Base-by-base conservation (phyloP, 108 stramenopile species). In the Fragilaria radians region DNA sequence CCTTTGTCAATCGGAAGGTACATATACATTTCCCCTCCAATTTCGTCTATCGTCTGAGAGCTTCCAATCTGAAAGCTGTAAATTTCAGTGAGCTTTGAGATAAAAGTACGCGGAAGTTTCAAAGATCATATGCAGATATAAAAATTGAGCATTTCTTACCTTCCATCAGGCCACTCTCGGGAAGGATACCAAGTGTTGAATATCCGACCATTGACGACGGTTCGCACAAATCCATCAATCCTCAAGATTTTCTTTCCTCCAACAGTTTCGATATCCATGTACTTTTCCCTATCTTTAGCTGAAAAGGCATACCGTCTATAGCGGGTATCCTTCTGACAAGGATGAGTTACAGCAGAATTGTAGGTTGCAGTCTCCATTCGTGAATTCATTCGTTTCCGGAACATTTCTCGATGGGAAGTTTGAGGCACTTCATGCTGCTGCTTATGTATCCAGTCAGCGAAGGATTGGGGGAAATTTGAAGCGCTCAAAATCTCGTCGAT, bases 321-420 rank as follows among this genome's bases (percentile, higher is more conserved):
- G 14, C 60, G 19, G 2, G 50, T 31, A 14, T 52, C 2, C 25
- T 28, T 1, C 2, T 61, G 5, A 28, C 60, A 61, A 1, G 60
- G 25, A 5, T 30, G 19, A 3, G 60, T 21, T 3, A 22, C 60
- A 19, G 4, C 53, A 23, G 56, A 33, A 4, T 53, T 52, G 26
- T 52, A 61, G 32, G 63, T 54, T 45, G 66, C 65, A 19, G 53
- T 11, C n/a, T n/a, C n/a, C 29, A 45, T 46, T 22, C 70, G 59
- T 14, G 67, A 63, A 42, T 70, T 74, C 21, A 67, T 30, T 26
- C 68, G 27, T 32, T 61, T 64, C 0, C 73, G 68, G 32, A 53
- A 74, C 45, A 70, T 65, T 33, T 69, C 68, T 4, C 73, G 68
- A 31, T 69, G 73, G 24, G 30, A 33, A 0, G 31, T 30, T 4